Percentiles rank a stretch among this genome's conserved stretches.
phyloP scores from a whole-genome alignment of 2,329 filamentous ascomycete species.

The Phyllosticta citribraziliensis region DNA sequence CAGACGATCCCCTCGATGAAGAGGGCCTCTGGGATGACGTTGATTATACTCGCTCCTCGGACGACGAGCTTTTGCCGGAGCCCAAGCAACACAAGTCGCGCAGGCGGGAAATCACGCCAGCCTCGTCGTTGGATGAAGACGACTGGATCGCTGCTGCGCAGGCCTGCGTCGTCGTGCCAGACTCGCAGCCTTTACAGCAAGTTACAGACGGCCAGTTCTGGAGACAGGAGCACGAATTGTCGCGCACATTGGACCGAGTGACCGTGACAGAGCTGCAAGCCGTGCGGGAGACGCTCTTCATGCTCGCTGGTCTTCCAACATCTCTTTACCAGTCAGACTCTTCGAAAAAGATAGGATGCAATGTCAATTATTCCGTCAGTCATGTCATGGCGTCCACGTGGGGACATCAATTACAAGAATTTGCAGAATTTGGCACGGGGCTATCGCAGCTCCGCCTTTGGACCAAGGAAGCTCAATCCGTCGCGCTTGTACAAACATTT shows the following conservation, averaged over 20 bases:
- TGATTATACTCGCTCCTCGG: constrained; percentile 56
- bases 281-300: constrained; percentile 70
- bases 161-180: constrained; percentile 20
- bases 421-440: constrained; percentile 39
- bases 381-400: constrained; percentile 27
- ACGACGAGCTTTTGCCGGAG: constrained; percentile 36
- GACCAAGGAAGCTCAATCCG: constrained; percentile 23
- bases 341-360: constrained; percentile 19
- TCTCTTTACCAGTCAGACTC: constrained; percentile 48
- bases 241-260: not conserved
- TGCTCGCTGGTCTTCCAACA: constrained; percentile 71
- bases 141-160: constrained; percentile 26
- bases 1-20: constrained; percentile 64
- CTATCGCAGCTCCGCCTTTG: constrained; percentile 43
- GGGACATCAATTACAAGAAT: constrained; percentile 31
- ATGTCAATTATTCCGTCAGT: constrained; percentile 29
- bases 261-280: constrained; percentile 60
- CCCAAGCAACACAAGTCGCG: constrained; percentile 24
- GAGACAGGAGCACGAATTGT: constrained; percentile 18
- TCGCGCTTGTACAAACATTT: constrained; percentile 56
- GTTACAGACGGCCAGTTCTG: constrained; percentile 41
- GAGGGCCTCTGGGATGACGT: constrained; percentile 61
- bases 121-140: constrained; percentile 29
- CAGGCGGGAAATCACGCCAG: constrained; percentile 18
- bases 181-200: constrained; percentile 23